A percentile compares a stretch with the other conserved stretches of the same genome.
Conservation (phyloP, 352 stramenopile species). For the Chrysophaeum taylorii region DNA sequence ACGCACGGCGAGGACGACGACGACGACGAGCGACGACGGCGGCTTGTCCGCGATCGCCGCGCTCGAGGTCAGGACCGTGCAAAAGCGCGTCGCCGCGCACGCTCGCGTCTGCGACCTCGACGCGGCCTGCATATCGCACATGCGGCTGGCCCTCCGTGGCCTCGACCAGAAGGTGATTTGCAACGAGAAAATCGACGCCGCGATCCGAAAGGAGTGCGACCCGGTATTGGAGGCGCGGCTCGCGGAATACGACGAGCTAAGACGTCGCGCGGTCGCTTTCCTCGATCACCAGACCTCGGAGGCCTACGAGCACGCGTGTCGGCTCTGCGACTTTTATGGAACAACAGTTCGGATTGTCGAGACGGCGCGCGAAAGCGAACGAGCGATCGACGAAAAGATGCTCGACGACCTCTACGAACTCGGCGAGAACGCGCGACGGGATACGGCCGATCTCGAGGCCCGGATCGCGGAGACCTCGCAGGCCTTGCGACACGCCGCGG, state of each 20-base stretch:
- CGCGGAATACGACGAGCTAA: conserved; percentile 44
- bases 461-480: conserved; percentile 44
- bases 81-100: conserved; percentile 51
- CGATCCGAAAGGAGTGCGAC: conserved; percentile 48
- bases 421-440: conserved; percentile 30
- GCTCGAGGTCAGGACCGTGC: conserved; percentile 41
- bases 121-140: conserved; percentile 39
- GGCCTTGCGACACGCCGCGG: conserved; percentile 56
- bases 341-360: conserved; percentile 47
- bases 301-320: conserved; percentile 50
- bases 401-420: conserved; percentile 48
- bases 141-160: conserved; percentile 45
- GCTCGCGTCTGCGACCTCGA: conserved; percentile 57
- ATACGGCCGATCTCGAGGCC: conserved; percentile 35
- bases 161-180: conserved; percentile 49
- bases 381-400: conserved; percentile 55
- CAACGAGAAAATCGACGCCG: conserved; percentile 57
- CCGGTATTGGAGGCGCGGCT: conserved; percentile 38
- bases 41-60: background rate
- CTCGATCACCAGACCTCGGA: conserved; percentile 38
- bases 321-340: conserved; percentile 53
- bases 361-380: conserved; percentile 42
- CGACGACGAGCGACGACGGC: background rate
- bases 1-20: background rate
- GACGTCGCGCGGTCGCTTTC: conserved; percentile 46